These are phyloP conservation scores for Ilyonectria mors-panacis DNA, from an alignment of 2,329 filamentous ascomycete genomes.

Conservation along the genomic window DNA sequence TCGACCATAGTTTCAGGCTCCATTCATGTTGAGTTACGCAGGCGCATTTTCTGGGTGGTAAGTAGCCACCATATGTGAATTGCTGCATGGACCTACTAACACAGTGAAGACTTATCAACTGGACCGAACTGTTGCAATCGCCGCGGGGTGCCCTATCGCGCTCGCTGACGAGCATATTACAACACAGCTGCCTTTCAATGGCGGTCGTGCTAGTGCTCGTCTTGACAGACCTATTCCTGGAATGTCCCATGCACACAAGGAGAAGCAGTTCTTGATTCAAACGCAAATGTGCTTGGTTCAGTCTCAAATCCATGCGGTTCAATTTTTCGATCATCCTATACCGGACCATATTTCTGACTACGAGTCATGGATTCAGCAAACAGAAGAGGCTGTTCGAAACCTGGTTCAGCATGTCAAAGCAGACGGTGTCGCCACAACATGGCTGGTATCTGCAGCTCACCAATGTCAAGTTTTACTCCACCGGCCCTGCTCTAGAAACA, in stretches of 20 bases:
- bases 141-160: conserved; percentile 27
- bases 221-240: neutral
- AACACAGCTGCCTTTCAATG: conserved; percentile 20
- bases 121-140: conserved; percentile 31
- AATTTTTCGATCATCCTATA: conserved; percentile 28
- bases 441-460: conserved; percentile 17
- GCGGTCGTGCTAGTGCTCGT: neutral
- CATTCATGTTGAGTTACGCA: conserved; percentile 15
- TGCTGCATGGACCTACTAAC: neutral
- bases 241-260: conserved; percentile 1
- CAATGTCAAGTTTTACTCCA: conserved; percentile 32
- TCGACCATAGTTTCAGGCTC: neutral
- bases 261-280: conserved; percentile 26
- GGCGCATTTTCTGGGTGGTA: conserved; percentile 35
- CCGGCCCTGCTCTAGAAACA: conserved; percentile 32
- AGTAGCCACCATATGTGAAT: neutral
- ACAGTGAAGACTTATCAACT: conserved; percentile 28
- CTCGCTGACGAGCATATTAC: conserved; percentile 30
- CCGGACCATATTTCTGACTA: conserved; percentile 6
- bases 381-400: conserved; percentile 6
- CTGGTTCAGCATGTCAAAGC: conserved; percentile 1
- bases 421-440: neutral
- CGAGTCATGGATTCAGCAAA: conserved; percentile 21
- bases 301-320: conserved; percentile 22
- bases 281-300: conserved; percentile 16